A percentile compares a stretch with the other conserved stretches of the same genome.
phyloP scores from a whole-genome alignment of 768 basidiomycete species.

The Hygrocybe punicea region DNA sequence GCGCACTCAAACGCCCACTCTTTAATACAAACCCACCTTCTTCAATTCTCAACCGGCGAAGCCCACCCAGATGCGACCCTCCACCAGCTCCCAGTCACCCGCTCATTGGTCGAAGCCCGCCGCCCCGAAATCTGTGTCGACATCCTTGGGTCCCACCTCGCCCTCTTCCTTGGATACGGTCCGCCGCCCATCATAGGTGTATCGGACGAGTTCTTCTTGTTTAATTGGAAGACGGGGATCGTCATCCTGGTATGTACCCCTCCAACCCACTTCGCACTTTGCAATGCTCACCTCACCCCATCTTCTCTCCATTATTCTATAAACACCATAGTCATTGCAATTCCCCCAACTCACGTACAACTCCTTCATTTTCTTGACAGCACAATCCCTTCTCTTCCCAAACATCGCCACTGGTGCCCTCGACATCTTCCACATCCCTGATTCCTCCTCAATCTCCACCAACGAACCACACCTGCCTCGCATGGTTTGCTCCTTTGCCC shows the following conservation, averaged over 20 bases:
- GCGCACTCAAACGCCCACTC: too few species aligned
- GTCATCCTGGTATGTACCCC: constrained; percentile 33
- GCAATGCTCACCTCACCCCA: background rate
- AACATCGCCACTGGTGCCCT: constrained; percentile 29
- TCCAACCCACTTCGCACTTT: too few species aligned
- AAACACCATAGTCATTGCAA: constrained; percentile 14
- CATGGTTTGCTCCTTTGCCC: constrained; percentile 9
- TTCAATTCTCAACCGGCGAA: constrained; percentile 20
- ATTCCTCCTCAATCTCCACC: constrained; percentile 11
- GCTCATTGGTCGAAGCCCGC: background rate
- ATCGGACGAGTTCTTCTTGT: constrained; percentile 37
- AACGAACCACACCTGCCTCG: background rate
- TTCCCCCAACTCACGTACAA: constrained; percentile 27
- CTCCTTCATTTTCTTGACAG: constrained; percentile 34
- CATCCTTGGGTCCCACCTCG: constrained; percentile 44
- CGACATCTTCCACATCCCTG: constrained; percentile 35
- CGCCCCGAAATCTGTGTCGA: constrained; percentile 41
- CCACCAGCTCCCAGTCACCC: constrained; percentile 5
- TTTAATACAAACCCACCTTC: constrained; percentile 11
- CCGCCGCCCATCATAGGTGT: constrained; percentile 9
- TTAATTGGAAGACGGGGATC: constrained; percentile 42
- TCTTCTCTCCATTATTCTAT: background rate
- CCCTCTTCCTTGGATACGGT: constrained; percentile 34
- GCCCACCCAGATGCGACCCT: constrained; percentile 13
- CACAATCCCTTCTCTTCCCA: constrained; percentile 33